A percentile compares a stretch with the other conserved stretches of the same genome.
Evolutionary conservation across 495 filamentous ascomycete genomes (phyloP).

Genomic region (Aspergillus sclerotioniger): DNA sequence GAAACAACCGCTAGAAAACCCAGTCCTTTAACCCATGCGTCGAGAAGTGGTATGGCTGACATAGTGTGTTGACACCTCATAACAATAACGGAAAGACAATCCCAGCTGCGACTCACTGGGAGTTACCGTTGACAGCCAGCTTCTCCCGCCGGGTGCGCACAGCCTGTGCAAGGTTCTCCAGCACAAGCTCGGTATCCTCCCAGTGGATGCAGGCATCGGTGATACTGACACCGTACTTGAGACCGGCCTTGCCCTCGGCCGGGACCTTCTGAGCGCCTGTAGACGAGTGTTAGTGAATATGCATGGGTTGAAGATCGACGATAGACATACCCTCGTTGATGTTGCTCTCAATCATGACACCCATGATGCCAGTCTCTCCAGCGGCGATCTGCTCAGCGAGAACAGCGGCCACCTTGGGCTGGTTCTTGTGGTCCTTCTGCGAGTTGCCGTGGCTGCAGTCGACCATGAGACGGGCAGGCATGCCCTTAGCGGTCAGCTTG

Average conservation of each 20-base stretch:
- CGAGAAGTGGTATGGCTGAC: background rate
- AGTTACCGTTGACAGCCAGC: slow-evolving; percentile 19
- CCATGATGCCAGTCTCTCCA: slow-evolving; percentile 88
- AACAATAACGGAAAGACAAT: background rate
- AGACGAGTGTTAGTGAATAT: slow-evolving; percentile 11
- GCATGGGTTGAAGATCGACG: slow-evolving; percentile 1
- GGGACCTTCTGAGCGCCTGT: slow-evolving; percentile 89
- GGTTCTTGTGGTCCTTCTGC: slow-evolving; percentile 93
- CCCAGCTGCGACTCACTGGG: background rate
- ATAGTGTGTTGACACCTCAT: background rate
- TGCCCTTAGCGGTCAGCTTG: slow-evolving; percentile 62
- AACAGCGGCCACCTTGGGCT: slow-evolving; percentile 85
- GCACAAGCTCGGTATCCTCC: slow-evolving; percentile 83
- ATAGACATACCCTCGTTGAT: slow-evolving; percentile 78
- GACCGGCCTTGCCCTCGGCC: slow-evolving; percentile 77
- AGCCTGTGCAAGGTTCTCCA: slow-evolving; percentile 76
- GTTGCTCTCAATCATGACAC: slow-evolving; percentile 98
- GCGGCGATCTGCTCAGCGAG: slow-evolving; percentile 79
- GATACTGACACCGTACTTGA: slow-evolving; percentile 95
- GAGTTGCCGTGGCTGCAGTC: slow-evolving; percentile 99
- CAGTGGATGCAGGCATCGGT: slow-evolving; percentile 97
- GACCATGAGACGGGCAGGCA: slow-evolving; percentile 83
- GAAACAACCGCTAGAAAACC: background rate
- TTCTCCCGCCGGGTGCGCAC: slow-evolving; percentile 56
- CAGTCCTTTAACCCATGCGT: background rate